phyloP scores from a whole-genome alignment of 805 yeast species.

The Kluyveromyces dobzhanskii region DNA sequence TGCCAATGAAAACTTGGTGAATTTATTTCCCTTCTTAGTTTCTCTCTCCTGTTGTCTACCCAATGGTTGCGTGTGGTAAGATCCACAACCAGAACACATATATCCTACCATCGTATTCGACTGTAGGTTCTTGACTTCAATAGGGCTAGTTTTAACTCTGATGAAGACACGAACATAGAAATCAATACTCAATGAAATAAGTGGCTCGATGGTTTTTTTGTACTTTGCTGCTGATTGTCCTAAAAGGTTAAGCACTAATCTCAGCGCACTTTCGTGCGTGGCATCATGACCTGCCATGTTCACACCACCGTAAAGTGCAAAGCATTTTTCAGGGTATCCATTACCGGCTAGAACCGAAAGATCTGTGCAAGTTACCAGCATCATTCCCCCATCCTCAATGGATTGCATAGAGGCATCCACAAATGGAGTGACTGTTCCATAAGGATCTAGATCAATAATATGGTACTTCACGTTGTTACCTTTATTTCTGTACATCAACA shows the following conservation, averaged over 20 bases:
- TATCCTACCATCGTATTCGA: conserved; percentile 70
- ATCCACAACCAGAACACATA: conserved; percentile 82
- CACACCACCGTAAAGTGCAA: conserved; percentile 88
- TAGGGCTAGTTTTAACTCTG: conserved; percentile 68
- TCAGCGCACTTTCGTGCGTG: conserved; percentile 86
- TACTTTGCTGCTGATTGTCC: conserved; percentile 84
- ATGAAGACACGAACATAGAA: conserved; percentile 85
- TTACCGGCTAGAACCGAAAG: conserved; percentile 92
- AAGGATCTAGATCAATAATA: conserved; percentile 91
- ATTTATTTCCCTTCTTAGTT: conserved; percentile 31
- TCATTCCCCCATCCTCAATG: conserved; percentile 74
- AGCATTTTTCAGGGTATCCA: conserved; percentile 95
- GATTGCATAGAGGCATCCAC: conserved; percentile 84
- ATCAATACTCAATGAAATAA: conserved; percentile 79
- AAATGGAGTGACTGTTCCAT: conserved; percentile 96
- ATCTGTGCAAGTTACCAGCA: conserved; percentile 93
- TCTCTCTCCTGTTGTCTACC: conserved; percentile 50
- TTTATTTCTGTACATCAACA: conserved; percentile 52
- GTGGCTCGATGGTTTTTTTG: conserved; percentile 79
- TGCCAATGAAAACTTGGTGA: conserved; percentile 51
- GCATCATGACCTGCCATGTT: conserved; percentile 72
- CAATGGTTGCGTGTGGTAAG: conserved; percentile 60
- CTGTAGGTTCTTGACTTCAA: conserved; percentile 71
- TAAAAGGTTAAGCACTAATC: conserved; percentile 71
- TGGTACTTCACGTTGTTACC: conserved; percentile 49